Base-by-base conservation (phyloP, 495 filamentous ascomycete genomes). In the Trichocladium uniseriatum region DNA sequence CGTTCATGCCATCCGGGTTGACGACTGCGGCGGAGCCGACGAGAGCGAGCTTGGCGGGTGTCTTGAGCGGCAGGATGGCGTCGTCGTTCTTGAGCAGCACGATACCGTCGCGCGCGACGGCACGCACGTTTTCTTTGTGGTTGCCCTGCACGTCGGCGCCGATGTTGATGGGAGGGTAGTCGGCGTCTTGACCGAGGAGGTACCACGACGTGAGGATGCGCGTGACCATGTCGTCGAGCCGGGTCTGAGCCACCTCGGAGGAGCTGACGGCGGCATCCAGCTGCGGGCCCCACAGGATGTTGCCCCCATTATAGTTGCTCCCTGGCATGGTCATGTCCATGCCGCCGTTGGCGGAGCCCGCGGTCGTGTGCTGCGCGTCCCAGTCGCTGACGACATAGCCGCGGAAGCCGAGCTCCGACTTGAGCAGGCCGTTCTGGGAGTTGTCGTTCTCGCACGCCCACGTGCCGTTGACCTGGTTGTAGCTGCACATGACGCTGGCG, bases 21-120 rank as follows among this genome's bases (percentile, higher is more conserved):
- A 75, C 74, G 11, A 79, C 82, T 20, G 87, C 84, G 38, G 88
- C 83, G 13, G 83, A 80, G 20, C 90, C 86, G 42, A 94, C 78
- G 28, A 90, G 61, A 1, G 80, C 81, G 11, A 89, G 56, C 43
- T 78, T 74, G 38, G 57, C 56, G 0, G 80, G 78, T 22, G 73
- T 75, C 35, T 71, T 71, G 14, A 90, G 64, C 6, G 86, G 86
- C 3, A 90, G 68, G 2, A 77, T 69, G 35, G 62, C 67, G 45
- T 69, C 71, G 55, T 70, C 71, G 56, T 90, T 89, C 67, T 86
- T 87, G 74, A 94, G 69, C 79, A 95, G 68, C 78, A 94, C 49
- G 78, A 86, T 58, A 63, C 80, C 44, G 37, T 87, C 74, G 11
- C 76, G 75, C 0, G 81, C 77, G 5, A 75, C 78, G 1, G 69